These are phyloP conservation scores for Botryosphaeria dothidea DNA, from an alignment of 2,329 filamentous ascomycete species.

Conservation along the genomic window DNA sequence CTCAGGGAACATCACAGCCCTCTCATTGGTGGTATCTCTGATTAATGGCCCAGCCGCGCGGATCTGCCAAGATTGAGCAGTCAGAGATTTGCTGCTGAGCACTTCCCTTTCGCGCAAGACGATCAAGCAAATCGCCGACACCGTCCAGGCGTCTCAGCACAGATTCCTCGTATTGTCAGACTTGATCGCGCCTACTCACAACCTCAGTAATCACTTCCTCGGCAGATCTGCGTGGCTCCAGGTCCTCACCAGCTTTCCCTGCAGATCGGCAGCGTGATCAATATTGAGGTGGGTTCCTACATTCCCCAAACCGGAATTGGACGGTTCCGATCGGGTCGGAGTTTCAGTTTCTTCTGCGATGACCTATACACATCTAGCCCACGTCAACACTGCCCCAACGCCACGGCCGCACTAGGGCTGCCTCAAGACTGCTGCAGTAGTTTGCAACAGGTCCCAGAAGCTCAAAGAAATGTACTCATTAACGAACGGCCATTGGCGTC, in stretches of 20 bases:
- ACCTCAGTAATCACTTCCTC: neutral
- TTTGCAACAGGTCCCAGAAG: neutral
- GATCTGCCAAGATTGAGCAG: neutral
- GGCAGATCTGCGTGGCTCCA: neutral
- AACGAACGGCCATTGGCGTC: neutral
- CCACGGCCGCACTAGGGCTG: neutral
- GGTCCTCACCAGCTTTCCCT: neutral
- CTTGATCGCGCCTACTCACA: no score
- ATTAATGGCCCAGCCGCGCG: neutral
- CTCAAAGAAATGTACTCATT: neutral
- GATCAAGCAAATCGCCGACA: neutral
- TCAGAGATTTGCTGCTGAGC: neutral
- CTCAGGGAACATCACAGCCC: no score
- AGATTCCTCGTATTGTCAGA: neutral
- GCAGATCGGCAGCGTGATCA: neutral
- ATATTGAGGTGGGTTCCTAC: constrained; percentile 3
- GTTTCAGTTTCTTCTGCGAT: constrained; percentile 1
- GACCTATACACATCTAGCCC: neutral
- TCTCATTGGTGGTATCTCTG: neutral
- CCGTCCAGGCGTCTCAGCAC: neutral
- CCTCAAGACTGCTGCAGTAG: constrained; percentile 5
- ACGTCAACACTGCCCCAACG: neutral
- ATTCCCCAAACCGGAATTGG: neutral
- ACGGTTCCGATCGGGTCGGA: neutral
- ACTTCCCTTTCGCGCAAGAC: neutral